Conservation (phyloP, 805 yeast species). For the Ogataea naganishii region DNA sequence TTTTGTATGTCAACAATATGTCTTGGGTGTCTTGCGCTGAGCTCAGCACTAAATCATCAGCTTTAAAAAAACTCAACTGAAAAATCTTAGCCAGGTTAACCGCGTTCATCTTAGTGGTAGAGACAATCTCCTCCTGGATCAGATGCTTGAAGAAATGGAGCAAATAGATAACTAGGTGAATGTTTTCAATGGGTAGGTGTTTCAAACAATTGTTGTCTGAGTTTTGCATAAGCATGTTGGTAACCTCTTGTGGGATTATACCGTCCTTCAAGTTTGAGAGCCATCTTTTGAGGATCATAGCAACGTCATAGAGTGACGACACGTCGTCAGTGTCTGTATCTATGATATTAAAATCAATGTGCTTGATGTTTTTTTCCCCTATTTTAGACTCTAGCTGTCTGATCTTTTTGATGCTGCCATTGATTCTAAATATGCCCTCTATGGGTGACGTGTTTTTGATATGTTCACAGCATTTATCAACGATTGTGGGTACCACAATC, state of each 20-base stretch:
- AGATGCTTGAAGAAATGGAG: slow-evolving; percentile 18
- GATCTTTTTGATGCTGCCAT: slow-evolving; percentile 25
- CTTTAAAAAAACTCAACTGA: slow-evolving; percentile 27
- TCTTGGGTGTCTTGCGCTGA: slow-evolving; percentile 17
- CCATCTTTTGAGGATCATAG: slow-evolving; percentile 28
- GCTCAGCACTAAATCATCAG: slow-evolving; percentile 16
- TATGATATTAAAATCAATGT: slow-evolving; percentile 3
- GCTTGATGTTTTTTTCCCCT: slow-evolving; percentile 4
- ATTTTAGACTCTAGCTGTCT: slow-evolving; percentile 20
- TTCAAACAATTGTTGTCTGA: too few species aligned
- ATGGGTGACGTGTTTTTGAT: slow-evolving; percentile 14
- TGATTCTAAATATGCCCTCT: slow-evolving; percentile 29
- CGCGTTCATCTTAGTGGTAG: slow-evolving; percentile 27
- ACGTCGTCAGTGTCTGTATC: slow-evolving; percentile 7
- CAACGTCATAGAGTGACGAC: slow-evolving; percentile 23
- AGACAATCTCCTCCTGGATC: slow-evolving; percentile 11
- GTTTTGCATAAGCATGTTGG: slow-evolving; percentile 10
- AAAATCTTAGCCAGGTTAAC: slow-evolving; percentile 28
- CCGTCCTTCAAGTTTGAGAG: slow-evolving; percentile 21
- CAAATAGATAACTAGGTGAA: slow-evolving; percentile 22
- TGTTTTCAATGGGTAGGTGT: slow-evolving; percentile 19
- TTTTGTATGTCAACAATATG: slow-evolving; percentile 17
- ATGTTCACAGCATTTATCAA: slow-evolving; percentile 23
- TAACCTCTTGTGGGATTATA: slow-evolving; percentile 17
- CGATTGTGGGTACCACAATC: slow-evolving; percentile 20